Base-by-base conservation (phyloP, 768 basidiomycete species). In the Pleurotus salmoneostramineus region DNA sequence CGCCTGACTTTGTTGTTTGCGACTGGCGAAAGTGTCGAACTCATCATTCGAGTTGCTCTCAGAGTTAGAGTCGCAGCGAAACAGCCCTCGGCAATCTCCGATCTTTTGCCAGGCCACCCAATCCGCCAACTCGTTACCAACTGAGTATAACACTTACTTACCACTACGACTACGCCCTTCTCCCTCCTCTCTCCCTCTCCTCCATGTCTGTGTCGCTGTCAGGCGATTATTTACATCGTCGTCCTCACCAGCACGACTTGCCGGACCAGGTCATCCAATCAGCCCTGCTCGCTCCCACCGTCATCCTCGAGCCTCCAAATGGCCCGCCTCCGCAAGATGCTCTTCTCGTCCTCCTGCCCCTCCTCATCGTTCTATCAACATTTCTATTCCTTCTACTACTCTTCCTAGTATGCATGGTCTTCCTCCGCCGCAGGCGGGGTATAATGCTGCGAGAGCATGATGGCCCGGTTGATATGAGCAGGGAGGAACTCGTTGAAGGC, bases 311-410 rank as follows among this genome's bases (percentile, higher is more conserved):
- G 8, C 64, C 67, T 36, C 71, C 72, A 57, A 63, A 68, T 27
- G 21, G 21, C 44, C 21, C 58, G 6, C 61, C 68, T 57, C 68
- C 68, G 35, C 69, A 70, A 54, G 89, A 92, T 66, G 83, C 89
- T 33, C 84, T 93, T 60, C 82, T 91, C 68, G 84, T 98, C 66
- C 85, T 99, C 59, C 83, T 99, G 5, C 96, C 96, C 31, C 82
- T 99, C 56, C 86, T 98, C 68, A 91, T 98, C 74, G 89, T 98
- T 48, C 83, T 98, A 35, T 89, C 92, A 21, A 93, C 93, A 4
- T 90, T 98, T 62, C 83, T 99, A 54, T 90, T 98, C 71, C 86
- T 98, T 55, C 84, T 98, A 62, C 81, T 98, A 50, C 79, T 96
- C 59, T 96, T 98, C 74, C 84, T 98, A 50, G 75, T 95, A 65